Evolutionary conservation across 2,329 filamentous ascomycete species (phyloP).

Genomic region (Fusarium sublunatum): DNA sequence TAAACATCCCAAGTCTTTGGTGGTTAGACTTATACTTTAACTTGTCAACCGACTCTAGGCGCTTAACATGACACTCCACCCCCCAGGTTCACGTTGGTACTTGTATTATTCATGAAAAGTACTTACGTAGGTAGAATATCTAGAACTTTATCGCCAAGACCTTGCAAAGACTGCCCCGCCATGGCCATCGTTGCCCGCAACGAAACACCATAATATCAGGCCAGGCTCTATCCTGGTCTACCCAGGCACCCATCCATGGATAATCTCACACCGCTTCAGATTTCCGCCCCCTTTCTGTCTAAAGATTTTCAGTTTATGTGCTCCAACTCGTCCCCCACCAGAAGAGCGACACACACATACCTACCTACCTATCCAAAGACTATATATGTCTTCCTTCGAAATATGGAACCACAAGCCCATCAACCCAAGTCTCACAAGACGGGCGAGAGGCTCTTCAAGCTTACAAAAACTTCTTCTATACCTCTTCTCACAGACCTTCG

Average conservation of each 20-base stretch:
- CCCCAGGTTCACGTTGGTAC: neutral
- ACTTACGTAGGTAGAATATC: neutral
- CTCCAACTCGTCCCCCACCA: neutral
- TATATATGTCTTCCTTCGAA: neutral
- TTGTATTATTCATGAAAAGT: neutral
- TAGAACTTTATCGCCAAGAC: neutral
- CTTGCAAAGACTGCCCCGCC: too few species aligned
- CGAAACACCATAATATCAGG: neutral
- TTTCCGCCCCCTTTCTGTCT: neutral
- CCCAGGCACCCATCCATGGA: neutral
- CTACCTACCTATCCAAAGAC: neutral
- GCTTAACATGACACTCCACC: neutral
- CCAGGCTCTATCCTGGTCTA: neutral
- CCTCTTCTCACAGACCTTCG: slow-evolving; percentile 34
- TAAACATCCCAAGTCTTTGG: neutral
- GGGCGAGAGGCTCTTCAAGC: slow-evolving; percentile 11
- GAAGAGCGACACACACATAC: neutral
- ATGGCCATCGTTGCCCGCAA: neutral
- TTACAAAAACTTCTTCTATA: slow-evolving; percentile 13
- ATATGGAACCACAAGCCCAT: slow-evolving; percentile 8
- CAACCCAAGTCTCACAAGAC: neutral
- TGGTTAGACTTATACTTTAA: neutral
- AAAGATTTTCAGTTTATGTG: too few species aligned
- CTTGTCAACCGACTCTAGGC: neutral
- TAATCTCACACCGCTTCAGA: neutral